Percentiles rank a stretch among this genome's conserved stretches.
Evolutionary conservation across 495 filamentous ascomycete species (phyloP).

Genomic region (Pyrenopolyporus hunteri): DNA sequence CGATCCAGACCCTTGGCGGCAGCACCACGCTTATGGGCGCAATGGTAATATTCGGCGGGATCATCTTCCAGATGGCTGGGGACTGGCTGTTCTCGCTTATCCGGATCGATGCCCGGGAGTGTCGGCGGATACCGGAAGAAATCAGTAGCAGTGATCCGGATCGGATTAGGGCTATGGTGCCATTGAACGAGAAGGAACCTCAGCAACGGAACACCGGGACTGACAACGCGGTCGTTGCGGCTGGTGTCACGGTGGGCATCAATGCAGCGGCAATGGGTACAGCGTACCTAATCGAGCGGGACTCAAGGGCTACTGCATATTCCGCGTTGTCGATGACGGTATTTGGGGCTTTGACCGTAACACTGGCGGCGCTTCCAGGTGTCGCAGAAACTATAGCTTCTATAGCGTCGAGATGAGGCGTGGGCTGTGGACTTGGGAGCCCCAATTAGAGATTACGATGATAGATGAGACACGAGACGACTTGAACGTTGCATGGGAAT

Average conservation of each 20-base stretch:
- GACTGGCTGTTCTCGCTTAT: conserved; percentile 45
- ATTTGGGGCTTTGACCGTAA: conserved; percentile 55
- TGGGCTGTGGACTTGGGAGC: not conserved
- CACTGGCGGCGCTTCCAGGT: conserved; percentile 44
- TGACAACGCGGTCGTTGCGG: conserved; percentile 45
- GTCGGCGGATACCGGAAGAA: not conserved
- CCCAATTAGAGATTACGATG: conserved; percentile 4
- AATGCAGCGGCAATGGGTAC: conserved; percentile 60
- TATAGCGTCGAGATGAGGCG: conserved; percentile 12
- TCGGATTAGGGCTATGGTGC: not conserved
- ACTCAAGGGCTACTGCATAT: conserved; percentile 54
- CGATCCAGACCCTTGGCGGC: conserved; percentile 46
- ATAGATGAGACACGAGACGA: conserved; percentile 12
- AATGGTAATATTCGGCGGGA: conserved; percentile 53
- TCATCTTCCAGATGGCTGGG: conserved; percentile 53
- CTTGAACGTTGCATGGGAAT: conserved; percentile 10
- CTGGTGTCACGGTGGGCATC: conserved; percentile 54
- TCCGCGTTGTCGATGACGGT: conserved; percentile 57
- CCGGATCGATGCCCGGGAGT: conserved; percentile 19
- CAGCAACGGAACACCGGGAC: not conserved
- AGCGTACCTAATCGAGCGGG: conserved; percentile 52
- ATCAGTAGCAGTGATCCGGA: conserved; percentile 1
- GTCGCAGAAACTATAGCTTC: conserved; percentile 13
- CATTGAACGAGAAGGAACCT: not conserved
- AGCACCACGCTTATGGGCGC: conserved; percentile 51